Evolutionary conservation across 2,329 filamentous ascomycete species (phyloP).

Genomic region (Ampelomyces quisqualis): DNA sequence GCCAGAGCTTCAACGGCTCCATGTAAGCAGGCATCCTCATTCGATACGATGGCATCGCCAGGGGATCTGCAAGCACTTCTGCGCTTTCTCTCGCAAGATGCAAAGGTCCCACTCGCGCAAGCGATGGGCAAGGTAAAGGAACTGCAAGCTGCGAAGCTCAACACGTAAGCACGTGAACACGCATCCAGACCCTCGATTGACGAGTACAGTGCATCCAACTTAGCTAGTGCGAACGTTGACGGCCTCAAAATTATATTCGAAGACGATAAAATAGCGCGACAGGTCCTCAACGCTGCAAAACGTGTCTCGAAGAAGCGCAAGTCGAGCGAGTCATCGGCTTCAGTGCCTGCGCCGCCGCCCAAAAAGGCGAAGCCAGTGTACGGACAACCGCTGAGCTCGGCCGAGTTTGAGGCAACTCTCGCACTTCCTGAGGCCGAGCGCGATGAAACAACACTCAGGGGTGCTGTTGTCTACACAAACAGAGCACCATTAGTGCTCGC

Average conservation of each 20-base stretch:
- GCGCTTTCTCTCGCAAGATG: constrained; percentile 60
- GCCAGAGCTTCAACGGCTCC: neutral
- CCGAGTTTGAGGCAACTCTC: constrained; percentile 64
- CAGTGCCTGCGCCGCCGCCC: constrained; percentile 27
- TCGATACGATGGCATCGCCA: constrained; percentile 32
- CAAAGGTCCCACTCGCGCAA: constrained; percentile 56
- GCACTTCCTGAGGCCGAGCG: constrained; percentile 56
- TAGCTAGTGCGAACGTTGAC: constrained; percentile 52
- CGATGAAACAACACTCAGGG: constrained; percentile 61
- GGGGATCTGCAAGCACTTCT: constrained; percentile 51
- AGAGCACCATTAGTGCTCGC: constrained; percentile 79
- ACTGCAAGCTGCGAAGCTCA: constrained; percentile 54
- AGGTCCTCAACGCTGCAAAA: constrained; percentile 60
- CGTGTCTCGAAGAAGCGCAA: constrained; percentile 58
- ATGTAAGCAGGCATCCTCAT: too few species aligned
- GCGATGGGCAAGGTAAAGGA: constrained; percentile 58
- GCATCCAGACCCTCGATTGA: constrained; percentile 13
- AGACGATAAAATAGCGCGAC: constrained; percentile 59
- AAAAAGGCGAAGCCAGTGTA: constrained; percentile 42
- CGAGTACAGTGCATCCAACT: constrained; percentile 44
- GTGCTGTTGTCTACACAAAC: constrained; percentile 68
- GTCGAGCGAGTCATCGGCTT: constrained; percentile 30
- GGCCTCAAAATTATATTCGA: constrained; percentile 48
- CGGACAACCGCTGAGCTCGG: constrained; percentile 45
- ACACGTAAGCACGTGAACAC: constrained; percentile 51